Base-by-base conservation (phyloP, 1,139 yeast genomes). In the Zygoascus sp. region DNA sequence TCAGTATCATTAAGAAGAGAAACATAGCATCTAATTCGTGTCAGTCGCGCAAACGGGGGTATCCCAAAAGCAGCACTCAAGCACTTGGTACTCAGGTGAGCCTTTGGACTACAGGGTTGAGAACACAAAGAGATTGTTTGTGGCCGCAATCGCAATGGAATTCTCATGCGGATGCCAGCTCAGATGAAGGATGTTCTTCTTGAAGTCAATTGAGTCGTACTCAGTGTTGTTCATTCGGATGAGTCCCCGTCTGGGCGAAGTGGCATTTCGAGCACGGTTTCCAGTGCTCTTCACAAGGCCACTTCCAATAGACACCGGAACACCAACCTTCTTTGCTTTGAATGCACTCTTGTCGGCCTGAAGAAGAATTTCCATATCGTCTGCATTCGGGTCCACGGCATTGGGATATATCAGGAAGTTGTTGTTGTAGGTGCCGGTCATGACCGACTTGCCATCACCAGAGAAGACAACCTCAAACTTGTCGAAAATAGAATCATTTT, bases 81-180 rank as follows among this genome's bases (percentile, higher is more conserved):
- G n/a, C n/a, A n/a, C n/a, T n/a, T n/a, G n/a, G n/a, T n/a, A n/a
- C n/a, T n/a, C n/a, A n/a, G n/a, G n/a, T n/a, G n/a, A n/a, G n/a
- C n/a, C n/a, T n/a, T n/a, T n/a, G n/a, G n/a, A 7, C 28, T 30
- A 30, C 34, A 64, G 52, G 13, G 69, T 62, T 22, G 69, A 65
- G 52, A 71, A 72, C 51, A 70, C 73, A 62, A 70, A 71, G 47
- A 70, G 59, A 70, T 94, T 94, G 72, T 94, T 94, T 22, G 99
- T 94, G 27, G 98, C 98, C 44, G 97, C 98, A 62, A 94, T 87
- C 39, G 98, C 98, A 57, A 94, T 96, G 44, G 95, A 83, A 70
- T 92, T 88, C 70, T 94, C 98, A 61, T 75, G 77, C 55, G 98
- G 98, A 72, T 94, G 98, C 98, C 99, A 94, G 63, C 97, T 89